Base-by-base conservation (phyloP, 768 basidiomycete genomes). In the Naganishia antarctica region DNA sequence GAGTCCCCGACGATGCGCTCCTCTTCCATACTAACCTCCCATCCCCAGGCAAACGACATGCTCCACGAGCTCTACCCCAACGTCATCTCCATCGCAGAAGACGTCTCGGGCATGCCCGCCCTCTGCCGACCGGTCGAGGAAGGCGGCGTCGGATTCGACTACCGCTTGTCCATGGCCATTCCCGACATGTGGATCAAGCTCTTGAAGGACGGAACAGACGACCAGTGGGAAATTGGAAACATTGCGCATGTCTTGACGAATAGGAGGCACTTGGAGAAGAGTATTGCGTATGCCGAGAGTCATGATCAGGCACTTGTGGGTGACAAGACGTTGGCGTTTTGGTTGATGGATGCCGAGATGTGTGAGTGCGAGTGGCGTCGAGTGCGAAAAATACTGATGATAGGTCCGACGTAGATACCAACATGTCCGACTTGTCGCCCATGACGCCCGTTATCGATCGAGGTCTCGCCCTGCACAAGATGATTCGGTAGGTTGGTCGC, bases 321-420 rank as follows among this genome's bases (percentile, higher is more conserved):
- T 13, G 96, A 99, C 80, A 99, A 99, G 81, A 98, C 94, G 2
- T 73, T 99, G 47, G 96, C 96, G 3, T 99, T 99, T 79, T 99
- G 96, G 96, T 79, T 98, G 64, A 99, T 99, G 96, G 96, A 99
- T 79, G 94, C 94, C 79, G 96, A 98, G 79, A 99, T 99, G 96
- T 97, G 93, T 92, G 82, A 70, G 85, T 81, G 34, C 21, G 11
- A 13, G 12, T 28, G 32, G 4, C 18, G 32, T 6, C 26, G 31
- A 15, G 16, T 18, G n/a, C 29, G n/a, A 44, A 45, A 15, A 13
- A 9, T 47, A n/a, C 61, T 45, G 26, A 18, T 11, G 23, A 16
- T 31, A 0, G 13, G 1, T 18, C 31, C 12, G 21, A 28, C n/a
- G 68, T 64, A 91, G 90, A 94, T 77, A 91, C 91, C 3, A 83